These are phyloP conservation scores for Chlamydomonas incerta DNA, from an alignment of 139 green algal species.

Conservation along the genomic window DNA sequence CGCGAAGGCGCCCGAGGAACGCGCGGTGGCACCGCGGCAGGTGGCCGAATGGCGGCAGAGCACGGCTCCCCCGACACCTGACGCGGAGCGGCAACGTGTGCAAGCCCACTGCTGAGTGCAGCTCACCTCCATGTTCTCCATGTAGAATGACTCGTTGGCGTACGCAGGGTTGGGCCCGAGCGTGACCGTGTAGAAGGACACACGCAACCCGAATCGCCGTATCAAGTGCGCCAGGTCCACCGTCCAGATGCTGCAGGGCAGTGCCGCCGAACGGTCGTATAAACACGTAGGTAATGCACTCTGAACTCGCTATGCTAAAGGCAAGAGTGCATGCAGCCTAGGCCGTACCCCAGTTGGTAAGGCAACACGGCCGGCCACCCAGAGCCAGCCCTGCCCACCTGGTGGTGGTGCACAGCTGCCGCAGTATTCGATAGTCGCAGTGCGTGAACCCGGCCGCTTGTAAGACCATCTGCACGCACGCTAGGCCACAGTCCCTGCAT, in stretches of 20 bases:
- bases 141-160: constrained; percentile 89
- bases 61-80: too few species aligned
- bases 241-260: constrained; percentile 86
- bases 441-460: constrained; percentile 53
- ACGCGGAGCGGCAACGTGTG: too few species aligned
- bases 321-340: too few species aligned
- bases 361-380: background rate
- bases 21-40: too few species aligned
- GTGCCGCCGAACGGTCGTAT: too few species aligned
- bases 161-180: constrained; percentile 89
- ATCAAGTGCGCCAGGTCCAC: constrained; percentile 93
- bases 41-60: too few species aligned
- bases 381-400: constrained; percentile 50
- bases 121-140: constrained; percentile 65
- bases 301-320: too few species aligned
- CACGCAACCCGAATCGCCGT: constrained; percentile 69
- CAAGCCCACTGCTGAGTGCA: too few species aligned
- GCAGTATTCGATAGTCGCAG: constrained; percentile 65
- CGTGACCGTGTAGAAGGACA: constrained; percentile 81
- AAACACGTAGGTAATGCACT: too few species aligned
- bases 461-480: constrained; percentile 92
- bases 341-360: too few species aligned
- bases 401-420: constrained; percentile 71
- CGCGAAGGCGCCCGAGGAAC: too few species aligned
- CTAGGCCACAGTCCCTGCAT: constrained; percentile 92